Evolutionary conservation across 2,329 filamentous ascomycete genomes (phyloP).

Genomic region (Exophiala dermatitidis): DNA sequence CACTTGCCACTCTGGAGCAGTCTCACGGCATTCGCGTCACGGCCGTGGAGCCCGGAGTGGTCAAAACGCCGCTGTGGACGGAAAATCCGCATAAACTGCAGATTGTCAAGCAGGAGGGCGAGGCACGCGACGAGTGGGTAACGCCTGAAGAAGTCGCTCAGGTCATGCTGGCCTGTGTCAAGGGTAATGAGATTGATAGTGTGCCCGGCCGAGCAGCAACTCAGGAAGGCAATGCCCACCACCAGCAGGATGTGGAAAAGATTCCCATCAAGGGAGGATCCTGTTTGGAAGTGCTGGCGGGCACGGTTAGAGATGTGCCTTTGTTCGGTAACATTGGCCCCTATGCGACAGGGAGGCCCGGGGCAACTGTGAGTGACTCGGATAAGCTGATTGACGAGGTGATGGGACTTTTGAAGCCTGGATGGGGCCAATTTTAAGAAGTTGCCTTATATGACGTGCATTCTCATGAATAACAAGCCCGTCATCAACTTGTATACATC

Average conservation of each 20-base stretch:
- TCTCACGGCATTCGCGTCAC: conserved; percentile 50
- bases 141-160: conserved; percentile 55
- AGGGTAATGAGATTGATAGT: conserved; percentile 38
- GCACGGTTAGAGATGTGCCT: conserved; percentile 44
- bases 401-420: conserved; percentile 43
- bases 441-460: no score
- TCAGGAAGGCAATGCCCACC: conserved; percentile 13
- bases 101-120: conserved; percentile 21
- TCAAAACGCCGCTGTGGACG: conserved; percentile 56
- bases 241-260: conserved; percentile 9
- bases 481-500: no score
- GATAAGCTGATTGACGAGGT: conserved; percentile 42
- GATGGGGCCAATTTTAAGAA: conserved; percentile 40
- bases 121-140: conserved; percentile 51
- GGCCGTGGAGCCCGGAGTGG: conserved; percentile 53
- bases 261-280: conserved; percentile 37
- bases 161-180: conserved; percentile 51
- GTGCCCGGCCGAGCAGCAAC: background rate
- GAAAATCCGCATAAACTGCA: conserved; percentile 52
- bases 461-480: no score
- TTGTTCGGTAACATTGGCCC: conserved; percentile 44
- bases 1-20: conserved; percentile 44
- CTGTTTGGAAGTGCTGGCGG: conserved; percentile 51
- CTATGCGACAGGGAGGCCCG: conserved; percentile 42
- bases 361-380: conserved; percentile 42